These are phyloP conservation scores for Lavandula angustifolia DNA, from an alignment of 257 asterid species.

Conservation along the genomic window DNA sequence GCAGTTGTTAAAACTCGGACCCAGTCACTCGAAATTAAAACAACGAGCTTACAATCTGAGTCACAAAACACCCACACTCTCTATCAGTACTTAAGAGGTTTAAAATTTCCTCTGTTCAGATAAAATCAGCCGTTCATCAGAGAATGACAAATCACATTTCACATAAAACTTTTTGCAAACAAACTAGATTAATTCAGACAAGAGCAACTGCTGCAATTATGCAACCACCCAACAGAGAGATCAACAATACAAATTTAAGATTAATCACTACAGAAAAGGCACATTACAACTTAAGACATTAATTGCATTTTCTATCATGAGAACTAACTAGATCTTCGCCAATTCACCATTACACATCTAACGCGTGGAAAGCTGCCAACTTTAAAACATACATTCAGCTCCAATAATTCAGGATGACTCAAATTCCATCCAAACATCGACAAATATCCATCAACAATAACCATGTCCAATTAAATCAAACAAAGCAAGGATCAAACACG, in stretches of 20 bases:
- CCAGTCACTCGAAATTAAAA: slow-evolving; percentile 15
- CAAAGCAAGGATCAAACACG: background rate
- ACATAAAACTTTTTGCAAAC: background rate
- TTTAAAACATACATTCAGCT: no score
- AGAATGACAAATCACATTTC: background rate
- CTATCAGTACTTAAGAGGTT: no score
- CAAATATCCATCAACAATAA: background rate
- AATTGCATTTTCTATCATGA: background rate
- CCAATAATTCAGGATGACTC: no score
- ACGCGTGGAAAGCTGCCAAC: no score
- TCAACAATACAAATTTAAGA: background rate
- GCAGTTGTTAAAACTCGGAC: slow-evolving; percentile 20
- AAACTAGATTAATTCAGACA: background rate
- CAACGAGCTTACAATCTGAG: slow-evolving; percentile 36
- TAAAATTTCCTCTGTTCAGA: background rate
- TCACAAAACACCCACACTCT: background rate
- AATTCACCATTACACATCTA: no score
- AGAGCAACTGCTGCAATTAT: background rate
- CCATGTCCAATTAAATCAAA: background rate
- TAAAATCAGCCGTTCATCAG: background rate
- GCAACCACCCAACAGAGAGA: background rate
- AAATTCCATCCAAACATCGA: background rate
- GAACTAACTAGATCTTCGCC: background rate
- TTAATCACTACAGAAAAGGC: background rate
- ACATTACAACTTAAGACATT: background rate